These are phyloP conservation scores for Rhynchosporium agropyri DNA, from an alignment of 2,329 filamentous ascomycete genomes.

Conservation along the genomic window DNA sequence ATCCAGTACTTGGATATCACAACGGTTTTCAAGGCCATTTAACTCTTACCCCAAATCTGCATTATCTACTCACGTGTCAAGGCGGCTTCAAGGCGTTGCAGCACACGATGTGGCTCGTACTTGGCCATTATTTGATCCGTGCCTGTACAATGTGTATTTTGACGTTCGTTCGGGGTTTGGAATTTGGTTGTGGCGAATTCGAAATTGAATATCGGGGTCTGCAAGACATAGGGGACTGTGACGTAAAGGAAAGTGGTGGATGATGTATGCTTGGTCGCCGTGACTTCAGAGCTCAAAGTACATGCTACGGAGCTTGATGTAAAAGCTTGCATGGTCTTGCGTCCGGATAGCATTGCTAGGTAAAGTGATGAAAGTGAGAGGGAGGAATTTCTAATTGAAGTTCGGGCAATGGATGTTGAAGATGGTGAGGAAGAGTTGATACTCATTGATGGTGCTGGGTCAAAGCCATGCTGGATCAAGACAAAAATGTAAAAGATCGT, in stretches of 20 bases:
- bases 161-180: constrained; percentile 2
- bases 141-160: not conserved
- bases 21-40: too few species aligned
- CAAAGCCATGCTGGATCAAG: not conserved
- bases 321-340: too few species aligned
- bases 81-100: not conserved
- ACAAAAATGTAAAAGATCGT: not conserved
- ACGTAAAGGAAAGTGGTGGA: not conserved
- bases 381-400: not conserved
- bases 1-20: too few species aligned
- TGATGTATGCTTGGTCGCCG: too few species aligned
- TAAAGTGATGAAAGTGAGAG: too few species aligned
- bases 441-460: not conserved
- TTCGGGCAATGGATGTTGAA: not conserved
- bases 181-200: not conserved
- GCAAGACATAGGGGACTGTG: not conserved
- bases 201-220: not conserved
- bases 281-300: too few species aligned
- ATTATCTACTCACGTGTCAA: not conserved
- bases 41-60: not conserved
- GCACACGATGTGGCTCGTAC: not conserved
- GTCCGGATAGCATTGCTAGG: too few species aligned
- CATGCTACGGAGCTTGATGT: too few species aligned
- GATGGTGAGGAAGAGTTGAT: not conserved
- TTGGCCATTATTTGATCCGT: not conserved